These are phyloP conservation scores for Orychophragmus violaceus DNA, from an alignment of 345 rosid genomes.

Conservation along the genomic window DNA sequence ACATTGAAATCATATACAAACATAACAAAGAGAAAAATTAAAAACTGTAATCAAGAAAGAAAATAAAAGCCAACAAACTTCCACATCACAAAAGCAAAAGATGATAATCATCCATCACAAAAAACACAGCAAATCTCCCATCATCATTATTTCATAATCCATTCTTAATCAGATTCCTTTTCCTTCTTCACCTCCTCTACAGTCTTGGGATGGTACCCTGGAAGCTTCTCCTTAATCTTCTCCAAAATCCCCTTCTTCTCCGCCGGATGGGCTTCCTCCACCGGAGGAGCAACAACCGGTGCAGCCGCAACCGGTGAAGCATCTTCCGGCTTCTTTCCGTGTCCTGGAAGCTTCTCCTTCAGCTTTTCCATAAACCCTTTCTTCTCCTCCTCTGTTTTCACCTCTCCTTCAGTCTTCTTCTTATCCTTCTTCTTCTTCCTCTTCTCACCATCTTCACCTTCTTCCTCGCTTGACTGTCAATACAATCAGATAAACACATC, in stretches of 20 bases:
- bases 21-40: background rate
- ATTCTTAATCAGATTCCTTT: slow-evolving; percentile 11
- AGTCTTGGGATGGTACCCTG: slow-evolving; percentile 63
- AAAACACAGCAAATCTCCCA: slow-evolving; percentile 3
- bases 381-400: slow-evolving; percentile 37
- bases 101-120: slow-evolving; percentile 16
- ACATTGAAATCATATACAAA: background rate
- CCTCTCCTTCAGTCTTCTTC: slow-evolving; percentile 35
- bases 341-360: slow-evolving; percentile 45
- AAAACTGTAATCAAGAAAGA: background rate
- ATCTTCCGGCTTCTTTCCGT: slow-evolving; percentile 38
- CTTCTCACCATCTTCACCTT: slow-evolving; percentile 53
- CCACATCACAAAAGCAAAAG: slow-evolving; percentile 27
- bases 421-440: slow-evolving; percentile 54
- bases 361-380: slow-evolving; percentile 50
- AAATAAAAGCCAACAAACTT: slow-evolving; percentile 16
- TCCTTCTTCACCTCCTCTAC: slow-evolving; percentile 43
- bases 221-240: slow-evolving; percentile 86
- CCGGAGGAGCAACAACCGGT: slow-evolving; percentile 29
- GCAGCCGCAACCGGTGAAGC: slow-evolving; percentile 21
- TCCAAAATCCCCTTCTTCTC: slow-evolving; percentile 79
- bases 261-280: slow-evolving; percentile 20
- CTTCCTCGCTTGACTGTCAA: slow-evolving; percentile 70
- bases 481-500: background rate
- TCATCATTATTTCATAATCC: slow-evolving; percentile 14